Base-by-base conservation (phyloP, 768 basidiomycete species). In the Boletus patriciae region DNA sequence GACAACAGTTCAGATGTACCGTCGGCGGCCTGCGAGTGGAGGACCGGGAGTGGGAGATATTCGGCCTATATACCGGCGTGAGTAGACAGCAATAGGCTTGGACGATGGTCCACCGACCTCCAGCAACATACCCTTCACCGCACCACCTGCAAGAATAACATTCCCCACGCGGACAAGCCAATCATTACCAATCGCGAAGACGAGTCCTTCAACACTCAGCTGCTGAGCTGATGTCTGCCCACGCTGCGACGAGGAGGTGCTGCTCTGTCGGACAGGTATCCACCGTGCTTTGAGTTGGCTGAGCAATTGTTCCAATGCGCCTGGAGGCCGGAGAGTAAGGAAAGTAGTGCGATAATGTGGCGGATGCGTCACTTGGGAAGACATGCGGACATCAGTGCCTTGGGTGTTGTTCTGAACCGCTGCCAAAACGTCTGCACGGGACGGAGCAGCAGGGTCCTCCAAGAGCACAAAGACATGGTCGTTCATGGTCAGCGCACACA, bases 141-240 rank as follows among this genome's bases (percentile, higher is more conserved):
- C 83, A 33, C 90, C 89, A 21, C 89, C 88, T 21, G 87, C 82
- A 19, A 90, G 75, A 42, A 83, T 79, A 37, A 93, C 90, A 69
- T 90, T 90, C 10, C 90, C 90, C 34, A 85, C 83, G 16, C 90
- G 80, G 10, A 93, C 86, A 18, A 92, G 72, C 88, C 91, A 93
- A 68, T 93, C 90, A 36, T 75, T 86, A 1, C 90, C 90, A 51
- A 93, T 89, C 18, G 83, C 72, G 66, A 84, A 92, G n/a, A 88
- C 78, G 50, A 80, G 73, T 0, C 90, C 90, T 51, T 92, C 90
- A 31, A 93, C 82, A 18, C 74, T 72, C n/a, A 92, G 70, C 59
- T 92, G 90, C 45, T 85, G 83, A 47, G 82, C 81, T 27, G 73
- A 70, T 49, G 80, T 61, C 65, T 83, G 82, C 18, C 75, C 74